Evolutionary conservation across 2,329 filamentous ascomycete species (phyloP), one percentile per base, ranked within the genome.

Genomic region (Emergomyces orientalis): DNA sequence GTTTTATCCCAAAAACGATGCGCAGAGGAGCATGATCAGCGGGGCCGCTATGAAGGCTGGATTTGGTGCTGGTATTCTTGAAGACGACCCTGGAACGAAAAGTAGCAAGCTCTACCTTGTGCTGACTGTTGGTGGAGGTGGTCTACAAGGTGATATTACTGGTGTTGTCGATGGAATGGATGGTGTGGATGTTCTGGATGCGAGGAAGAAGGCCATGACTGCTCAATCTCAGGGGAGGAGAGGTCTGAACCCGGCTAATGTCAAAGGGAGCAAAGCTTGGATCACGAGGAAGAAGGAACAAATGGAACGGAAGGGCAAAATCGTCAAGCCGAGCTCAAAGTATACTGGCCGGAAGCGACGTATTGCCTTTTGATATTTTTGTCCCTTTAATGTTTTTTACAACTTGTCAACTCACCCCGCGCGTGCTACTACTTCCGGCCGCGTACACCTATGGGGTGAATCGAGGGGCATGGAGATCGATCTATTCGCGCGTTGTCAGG

Each of bases 71-170:
- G 94, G 94, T 78, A 83, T 99, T 41, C 80, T 99, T 57, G 93
- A 97, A 76, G 94, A 99, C 76, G 93, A 97, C 74, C 90, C 90
- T 0, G 93, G 91, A 52, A 99, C 94, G 45, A 99, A 99, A 82
- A 97, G 92, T 72, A 86, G 88, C 68, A 99, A 99, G 81, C 81
- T 95, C n/a, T 99, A 99, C 74, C 81, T 99, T 2, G 93, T 99
- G 0, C 79, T 99, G 39, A 97, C 91, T 0, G 94, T 96, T 1
- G 94, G 93, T 39, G 85, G 85, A 1, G 88, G 89, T 9, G 82
- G 84, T 57, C 64, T 83, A 57, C 73, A 78, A 52, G 81, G 81
- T 9, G 92, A 96, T 73, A 97, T 99, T 66, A 97, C 92, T 0
- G 89, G 90, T 6, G 89, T 96, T 2, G 91, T 99, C 14, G 83